Percentiles rank a stretch among this genome's conserved stretches.
phyloP scores from a whole-genome alignment of 441 rosid genomes.

The Adansonia madagascariensis region DNA sequence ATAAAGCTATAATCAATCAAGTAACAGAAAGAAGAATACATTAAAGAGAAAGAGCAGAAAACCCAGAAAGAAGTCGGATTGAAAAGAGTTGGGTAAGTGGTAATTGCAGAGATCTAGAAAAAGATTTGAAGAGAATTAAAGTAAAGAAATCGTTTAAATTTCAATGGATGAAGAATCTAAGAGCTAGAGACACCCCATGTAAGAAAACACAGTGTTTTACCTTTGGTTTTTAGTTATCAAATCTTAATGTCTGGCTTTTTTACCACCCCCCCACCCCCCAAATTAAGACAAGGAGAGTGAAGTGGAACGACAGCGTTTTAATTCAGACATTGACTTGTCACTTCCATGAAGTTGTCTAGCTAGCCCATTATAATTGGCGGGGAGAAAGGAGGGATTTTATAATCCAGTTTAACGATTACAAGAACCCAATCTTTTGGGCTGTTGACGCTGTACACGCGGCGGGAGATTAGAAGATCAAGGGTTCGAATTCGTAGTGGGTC shows the following conservation, averaged over 20 bases:
- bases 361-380: no score
- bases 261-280: no score
- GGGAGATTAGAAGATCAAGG: background rate
- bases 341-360: background rate
- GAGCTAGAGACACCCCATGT: background rate
- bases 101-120: conserved; percentile 12
- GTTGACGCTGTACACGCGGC: conserved; percentile 39
- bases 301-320: conserved; percentile 23
- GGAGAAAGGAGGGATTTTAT: background rate
- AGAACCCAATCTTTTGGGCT: background rate
- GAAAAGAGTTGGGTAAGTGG: background rate
- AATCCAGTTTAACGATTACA: no score
- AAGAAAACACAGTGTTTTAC: no score
- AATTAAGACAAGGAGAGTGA: background rate
- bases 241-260: background rate
- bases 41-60: conserved; percentile 7
- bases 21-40: background rate
- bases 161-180: background rate
- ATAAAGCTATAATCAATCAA: background rate
- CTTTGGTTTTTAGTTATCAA: conserved; percentile 17
- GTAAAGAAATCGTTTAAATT: background rate
- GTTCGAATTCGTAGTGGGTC: conserved; percentile 6
- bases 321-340: background rate
- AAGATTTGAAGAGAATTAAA: background rate
- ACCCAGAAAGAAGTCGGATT: conserved; percentile 2